These are phyloP conservation scores for Aspergillus clavatus DNA, from an alignment of 2,329 filamentous ascomycete species.

Conservation along the genomic window DNA sequence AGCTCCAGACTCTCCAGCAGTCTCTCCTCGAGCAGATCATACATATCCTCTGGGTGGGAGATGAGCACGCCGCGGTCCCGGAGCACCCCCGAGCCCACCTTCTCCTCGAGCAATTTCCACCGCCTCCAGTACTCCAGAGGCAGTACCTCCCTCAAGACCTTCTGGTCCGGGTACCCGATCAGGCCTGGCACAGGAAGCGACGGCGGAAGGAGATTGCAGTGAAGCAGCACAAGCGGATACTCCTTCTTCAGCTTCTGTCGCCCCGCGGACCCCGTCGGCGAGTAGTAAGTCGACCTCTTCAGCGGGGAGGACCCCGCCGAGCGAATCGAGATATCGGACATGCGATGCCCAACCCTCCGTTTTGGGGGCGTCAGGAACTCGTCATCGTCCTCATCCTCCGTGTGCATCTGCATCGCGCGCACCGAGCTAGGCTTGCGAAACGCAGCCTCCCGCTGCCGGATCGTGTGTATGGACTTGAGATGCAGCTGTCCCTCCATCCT, in stretches of 20 bases:
- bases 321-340: constrained; percentile 27
- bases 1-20: constrained; percentile 58
- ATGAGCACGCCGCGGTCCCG: constrained; percentile 56
- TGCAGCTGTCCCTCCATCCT: constrained; percentile 14
- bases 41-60: constrained; percentile 59
- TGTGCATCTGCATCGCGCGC: constrained; percentile 42
- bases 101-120: constrained; percentile 52
- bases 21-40: constrained; percentile 58
- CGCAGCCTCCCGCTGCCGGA: constrained; percentile 32
- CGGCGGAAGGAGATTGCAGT: constrained; percentile 55
- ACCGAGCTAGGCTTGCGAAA: constrained; percentile 46
- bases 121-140: constrained; percentile 42
- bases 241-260: constrained; percentile 41
- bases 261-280: constrained; percentile 22
- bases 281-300: constrained; percentile 34
- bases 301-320: constrained; percentile 30
- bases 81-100: constrained; percentile 50
- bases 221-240: constrained; percentile 56
- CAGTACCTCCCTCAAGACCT: constrained; percentile 47
- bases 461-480: constrained; percentile 20
- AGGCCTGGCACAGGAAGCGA: constrained; percentile 45
- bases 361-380: constrained; percentile 36
- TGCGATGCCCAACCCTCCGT: constrained; percentile 24
- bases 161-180: constrained; percentile 30
- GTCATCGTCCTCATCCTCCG: constrained; percentile 39